Conservation (phyloP, 495 filamentous ascomycete genomes). For the Letharia lupina region DNA sequence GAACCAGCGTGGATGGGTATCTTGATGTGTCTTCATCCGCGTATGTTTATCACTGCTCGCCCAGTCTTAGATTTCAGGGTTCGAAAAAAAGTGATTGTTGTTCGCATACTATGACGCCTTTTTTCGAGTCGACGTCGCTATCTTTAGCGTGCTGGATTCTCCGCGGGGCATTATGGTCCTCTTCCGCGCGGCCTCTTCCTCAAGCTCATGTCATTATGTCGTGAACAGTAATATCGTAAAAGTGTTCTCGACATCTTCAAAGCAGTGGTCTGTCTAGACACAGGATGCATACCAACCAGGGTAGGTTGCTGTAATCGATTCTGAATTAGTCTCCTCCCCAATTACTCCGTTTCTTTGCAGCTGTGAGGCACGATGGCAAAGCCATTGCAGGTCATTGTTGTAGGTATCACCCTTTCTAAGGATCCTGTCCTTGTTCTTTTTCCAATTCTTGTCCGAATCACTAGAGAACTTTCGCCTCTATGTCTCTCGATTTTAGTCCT, state of each 20-base stretch:
- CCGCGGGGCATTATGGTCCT: neutral
- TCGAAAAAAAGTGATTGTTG: neutral
- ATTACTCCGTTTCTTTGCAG: neutral
- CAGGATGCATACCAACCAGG: neutral
- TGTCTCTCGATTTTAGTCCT: neutral
- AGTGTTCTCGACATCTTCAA: neutral
- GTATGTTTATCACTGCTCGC: neutral
- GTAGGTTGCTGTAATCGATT: neutral
- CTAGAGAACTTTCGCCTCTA: neutral
- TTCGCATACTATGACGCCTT: too few relatives aligned
- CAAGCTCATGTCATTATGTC: neutral
- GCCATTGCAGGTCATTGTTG: conserved; percentile 3
- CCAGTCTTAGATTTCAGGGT: neutral
- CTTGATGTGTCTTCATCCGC: neutral
- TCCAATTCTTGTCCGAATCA: neutral
- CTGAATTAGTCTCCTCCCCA: neutral
- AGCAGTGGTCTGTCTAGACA: neutral
- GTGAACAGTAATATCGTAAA: neutral
- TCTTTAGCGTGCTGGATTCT: neutral
- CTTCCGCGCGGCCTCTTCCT: neutral
- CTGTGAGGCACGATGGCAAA: neutral
- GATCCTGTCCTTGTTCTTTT: neutral
- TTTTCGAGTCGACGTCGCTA: neutral
- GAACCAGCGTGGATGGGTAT: neutral
- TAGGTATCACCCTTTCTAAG: neutral